These are phyloP conservation scores for Fusarium ramigenum DNA, from an alignment of 2,329 filamentous ascomycete genomes.

Conservation along the genomic window DNA sequence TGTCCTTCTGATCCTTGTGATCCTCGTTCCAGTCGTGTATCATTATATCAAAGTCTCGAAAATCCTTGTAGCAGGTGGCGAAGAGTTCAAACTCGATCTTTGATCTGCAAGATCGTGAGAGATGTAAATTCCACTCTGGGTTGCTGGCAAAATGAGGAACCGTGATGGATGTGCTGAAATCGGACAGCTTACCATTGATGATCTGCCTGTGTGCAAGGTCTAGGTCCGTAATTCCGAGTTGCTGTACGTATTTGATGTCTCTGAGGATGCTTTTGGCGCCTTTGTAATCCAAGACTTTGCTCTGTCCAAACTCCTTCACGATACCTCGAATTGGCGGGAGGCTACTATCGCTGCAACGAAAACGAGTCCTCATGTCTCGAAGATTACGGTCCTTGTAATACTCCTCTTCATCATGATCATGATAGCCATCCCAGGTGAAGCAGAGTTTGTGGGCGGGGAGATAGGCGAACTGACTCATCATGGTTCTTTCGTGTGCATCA, in stretches of 20 bases:
- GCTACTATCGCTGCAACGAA: neutral
- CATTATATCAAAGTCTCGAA: neutral
- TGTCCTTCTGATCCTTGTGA: neutral
- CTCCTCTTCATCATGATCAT: neutral
- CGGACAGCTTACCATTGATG: constrained; percentile 33
- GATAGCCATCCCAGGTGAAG: neutral
- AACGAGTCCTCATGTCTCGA: neutral
- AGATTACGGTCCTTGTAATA: neutral
- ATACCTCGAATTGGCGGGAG: constrained; percentile 1
- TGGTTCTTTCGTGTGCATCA: neutral
- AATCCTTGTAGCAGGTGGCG: neutral
- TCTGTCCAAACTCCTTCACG: neutral
- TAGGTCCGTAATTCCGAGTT: neutral
- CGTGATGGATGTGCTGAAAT: constrained; percentile 42
- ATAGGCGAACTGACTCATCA: neutral
- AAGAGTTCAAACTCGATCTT: neutral
- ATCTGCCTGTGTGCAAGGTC: constrained; percentile 19
- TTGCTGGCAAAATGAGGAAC: constrained; percentile 35
- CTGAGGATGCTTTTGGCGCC: neutral
- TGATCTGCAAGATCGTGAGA: neutral
- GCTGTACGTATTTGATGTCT: neutral
- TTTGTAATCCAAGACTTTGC: neutral
- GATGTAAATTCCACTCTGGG: constrained; percentile 1
- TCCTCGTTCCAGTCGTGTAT: neutral
- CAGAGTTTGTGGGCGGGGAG: neutral